phyloP scores from a whole-genome alignment of 306 rosid genomes.

The Canavalia ensiformis region DNA sequence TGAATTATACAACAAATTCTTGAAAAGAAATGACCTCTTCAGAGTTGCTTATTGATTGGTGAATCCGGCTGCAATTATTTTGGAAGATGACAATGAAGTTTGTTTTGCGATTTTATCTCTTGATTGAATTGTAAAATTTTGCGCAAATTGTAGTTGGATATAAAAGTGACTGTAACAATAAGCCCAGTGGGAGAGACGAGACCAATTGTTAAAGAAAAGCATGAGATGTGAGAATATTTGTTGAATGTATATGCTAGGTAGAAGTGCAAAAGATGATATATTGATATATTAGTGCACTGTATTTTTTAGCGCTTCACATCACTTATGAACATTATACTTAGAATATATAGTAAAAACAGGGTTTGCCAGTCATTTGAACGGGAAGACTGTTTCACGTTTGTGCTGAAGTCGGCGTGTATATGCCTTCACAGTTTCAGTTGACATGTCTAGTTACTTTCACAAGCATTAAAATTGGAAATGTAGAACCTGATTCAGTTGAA shows the following conservation, averaged over 20 bases:
- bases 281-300: conserved; percentile 40
- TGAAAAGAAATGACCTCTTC: conserved; percentile 54
- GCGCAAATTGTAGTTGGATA: conserved; percentile 49
- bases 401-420: no score
- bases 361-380: background rate
- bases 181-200: conserved; percentile 34
- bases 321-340: conserved; percentile 25
- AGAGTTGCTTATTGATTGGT: conserved; percentile 58
- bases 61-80: conserved; percentile 56
- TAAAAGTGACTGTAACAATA: conserved; percentile 48
- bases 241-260: conserved; percentile 45
- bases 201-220: conserved; percentile 32
- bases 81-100: conserved; percentile 57
- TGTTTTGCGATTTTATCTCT: conserved; percentile 39
- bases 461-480: no score
- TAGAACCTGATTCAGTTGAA: no score
- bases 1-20: conserved; percentile 59
- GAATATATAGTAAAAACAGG: conserved; percentile 20
- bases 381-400: background rate
- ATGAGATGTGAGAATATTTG: conserved; percentile 40
- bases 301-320: conserved; percentile 30
- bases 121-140: conserved; percentile 52
- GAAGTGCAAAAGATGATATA: conserved; percentile 35
- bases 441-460: no score
- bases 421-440: no score